Percentiles rank a stretch among this genome's conserved stretches.
phyloP scores from a whole-genome alignment of 2,329 filamentous ascomycete genomes.

The Botrytis galanthina region DNA sequence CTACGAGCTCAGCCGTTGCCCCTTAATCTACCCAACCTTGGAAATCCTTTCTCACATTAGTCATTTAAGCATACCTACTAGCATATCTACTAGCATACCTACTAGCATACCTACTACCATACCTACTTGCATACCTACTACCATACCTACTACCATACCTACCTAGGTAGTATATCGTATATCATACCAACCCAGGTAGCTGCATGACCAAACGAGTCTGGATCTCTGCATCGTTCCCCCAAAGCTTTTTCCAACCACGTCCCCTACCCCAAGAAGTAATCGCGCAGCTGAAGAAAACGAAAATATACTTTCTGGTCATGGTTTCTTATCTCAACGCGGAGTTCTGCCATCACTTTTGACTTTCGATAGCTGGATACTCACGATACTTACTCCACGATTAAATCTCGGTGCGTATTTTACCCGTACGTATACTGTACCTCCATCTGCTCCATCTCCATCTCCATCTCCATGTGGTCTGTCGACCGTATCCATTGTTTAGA shows the following conservation, averaged over 20 bases:
- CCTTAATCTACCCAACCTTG: not conserved
- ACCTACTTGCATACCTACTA: too few species aligned
- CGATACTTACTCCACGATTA: not conserved
- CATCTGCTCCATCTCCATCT: too few species aligned
- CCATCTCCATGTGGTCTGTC: too few species aligned
- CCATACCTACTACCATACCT: not conserved
- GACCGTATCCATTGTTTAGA: not conserved
- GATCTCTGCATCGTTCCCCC: too few species aligned
- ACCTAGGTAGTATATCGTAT: too few species aligned
- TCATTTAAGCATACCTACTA: not conserved
- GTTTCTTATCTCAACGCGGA: not conserved
- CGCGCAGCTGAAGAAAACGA: not conserved
- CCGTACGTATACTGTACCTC: too few species aligned
- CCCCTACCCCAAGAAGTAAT: not conserved
- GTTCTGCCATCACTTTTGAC: not conserved
- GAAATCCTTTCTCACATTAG: not conserved
- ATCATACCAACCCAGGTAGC: not conserved
- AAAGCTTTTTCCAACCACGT: too few species aligned
- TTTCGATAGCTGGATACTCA: not conserved
- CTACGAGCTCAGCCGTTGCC: not conserved
- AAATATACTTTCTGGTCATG: not conserved
- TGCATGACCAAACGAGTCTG: not conserved
- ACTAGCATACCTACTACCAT: too few species aligned
- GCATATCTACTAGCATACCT: not conserved
- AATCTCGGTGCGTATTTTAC: not conserved